These are phyloP conservation scores for Angomonas deanei DNA, from an alignment of 208 protist genomes.

Conservation along the genomic window DNA sequence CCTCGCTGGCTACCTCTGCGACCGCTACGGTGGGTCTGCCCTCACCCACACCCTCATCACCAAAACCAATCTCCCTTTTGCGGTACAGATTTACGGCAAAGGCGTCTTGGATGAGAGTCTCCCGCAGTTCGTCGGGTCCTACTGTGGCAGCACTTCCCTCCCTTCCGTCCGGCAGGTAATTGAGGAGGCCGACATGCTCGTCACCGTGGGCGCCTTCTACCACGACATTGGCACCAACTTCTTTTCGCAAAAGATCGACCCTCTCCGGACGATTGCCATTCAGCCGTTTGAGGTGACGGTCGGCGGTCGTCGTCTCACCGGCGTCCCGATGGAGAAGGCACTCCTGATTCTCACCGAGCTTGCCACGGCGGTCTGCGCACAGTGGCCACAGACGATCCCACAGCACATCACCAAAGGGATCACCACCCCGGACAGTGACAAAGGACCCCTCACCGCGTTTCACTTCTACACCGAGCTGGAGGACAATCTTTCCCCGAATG, in stretches of 20 bases:
- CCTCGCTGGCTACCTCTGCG: slow-evolving; percentile 34
- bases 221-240: slow-evolving; percentile 27
- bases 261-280: slow-evolving; percentile 29
- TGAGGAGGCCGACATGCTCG: slow-evolving; percentile 38
- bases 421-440: slow-evolving; percentile 14
- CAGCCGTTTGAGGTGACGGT: slow-evolving; percentile 40
- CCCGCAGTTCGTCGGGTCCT: slow-evolving; percentile 44
- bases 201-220: slow-evolving; percentile 33
- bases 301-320: slow-evolving; percentile 27
- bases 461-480: slow-evolving; percentile 44
- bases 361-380: slow-evolving; percentile 17
- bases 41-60: slow-evolving; percentile 33
- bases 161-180: slow-evolving; percentile 25
- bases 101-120: slow-evolving; percentile 36
- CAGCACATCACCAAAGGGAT: slow-evolving; percentile 6
- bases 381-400: slow-evolving; percentile 10
- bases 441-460: slow-evolving; percentile 10
- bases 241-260: slow-evolving; percentile 41
- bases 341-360: slow-evolving; percentile 28
- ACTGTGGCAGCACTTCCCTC: slow-evolving; percentile 21
- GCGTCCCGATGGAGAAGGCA: slow-evolving; percentile 41
- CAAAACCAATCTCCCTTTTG: slow-evolving; percentile 36
- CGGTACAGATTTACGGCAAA: slow-evolving; percentile 31
- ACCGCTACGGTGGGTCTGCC: slow-evolving; percentile 20
- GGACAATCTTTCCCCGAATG: slow-evolving; percentile 18